Percentiles rank a stretch among this genome's conserved stretches.
These are phyloP conservation scores for Lasiodiplodia gonubiensis DNA, from an alignment of 2,329 filamentous ascomycete species.

Conservation along the genomic window DNA sequence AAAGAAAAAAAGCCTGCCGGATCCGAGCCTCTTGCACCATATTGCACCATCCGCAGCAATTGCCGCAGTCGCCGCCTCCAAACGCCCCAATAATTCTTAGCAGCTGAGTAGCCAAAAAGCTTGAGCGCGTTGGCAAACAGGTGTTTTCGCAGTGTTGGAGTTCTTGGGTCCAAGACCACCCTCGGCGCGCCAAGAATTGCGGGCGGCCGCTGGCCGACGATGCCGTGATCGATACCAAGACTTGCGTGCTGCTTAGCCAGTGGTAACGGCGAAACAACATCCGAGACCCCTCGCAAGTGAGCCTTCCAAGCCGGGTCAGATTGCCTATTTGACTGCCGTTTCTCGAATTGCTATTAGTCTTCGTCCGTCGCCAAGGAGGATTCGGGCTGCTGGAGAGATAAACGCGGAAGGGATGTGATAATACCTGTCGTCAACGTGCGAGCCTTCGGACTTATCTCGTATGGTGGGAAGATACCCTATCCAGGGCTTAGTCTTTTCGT, in stretches of 20 bases:
- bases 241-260: constrained; percentile 23
- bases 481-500: neutral
- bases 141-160: neutral
- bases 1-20: constrained; percentile 6
- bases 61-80: constrained; percentile 1
- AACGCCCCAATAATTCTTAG: neutral
- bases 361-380: neutral
- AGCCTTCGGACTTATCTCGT: constrained; percentile 5
- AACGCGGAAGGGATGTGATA: neutral
- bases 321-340: constrained; percentile 1
- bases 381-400: constrained; percentile 12
- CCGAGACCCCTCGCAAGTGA: neutral
- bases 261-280: neutral
- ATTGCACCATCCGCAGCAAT: constrained; percentile 19
- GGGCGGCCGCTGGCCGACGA: neutral
- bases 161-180: neutral
- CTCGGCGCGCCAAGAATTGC: constrained; percentile 15
- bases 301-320: constrained; percentile 7
- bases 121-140: constrained; percentile 3
- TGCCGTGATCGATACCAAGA: constrained; percentile 24
- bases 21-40: constrained; percentile 15
- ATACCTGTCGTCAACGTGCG: neutral
- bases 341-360: neutral
- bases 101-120: constrained; percentile 19
- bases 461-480: neutral